Percentiles rank a stretch among this genome's conserved stretches.
Evolutionary conservation across 2,329 filamentous ascomycete species (phyloP).

Genomic region (Verticillium dahliae): DNA sequence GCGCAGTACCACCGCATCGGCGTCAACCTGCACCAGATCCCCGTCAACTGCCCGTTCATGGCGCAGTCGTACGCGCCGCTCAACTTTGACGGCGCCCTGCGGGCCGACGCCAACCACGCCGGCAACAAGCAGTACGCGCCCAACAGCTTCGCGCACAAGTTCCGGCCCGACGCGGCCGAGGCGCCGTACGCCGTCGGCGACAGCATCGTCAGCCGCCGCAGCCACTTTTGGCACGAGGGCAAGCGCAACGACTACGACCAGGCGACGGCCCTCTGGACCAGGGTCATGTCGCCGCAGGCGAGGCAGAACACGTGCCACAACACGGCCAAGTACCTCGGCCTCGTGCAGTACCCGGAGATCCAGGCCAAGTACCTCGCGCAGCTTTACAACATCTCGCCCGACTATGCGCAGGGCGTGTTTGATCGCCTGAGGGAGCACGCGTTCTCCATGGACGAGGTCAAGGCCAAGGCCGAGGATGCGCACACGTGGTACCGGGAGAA

Average conservation of each 20-base stretch:
- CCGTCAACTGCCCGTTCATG: conserved; percentile 32
- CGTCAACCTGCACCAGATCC: conserved; percentile 44
- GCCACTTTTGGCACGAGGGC: conserved; percentile 48
- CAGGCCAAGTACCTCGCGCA: conserved; percentile 46
- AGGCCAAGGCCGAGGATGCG: conserved; percentile 34
- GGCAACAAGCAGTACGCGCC: conserved; percentile 44
- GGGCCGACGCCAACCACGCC: conserved; percentile 36
- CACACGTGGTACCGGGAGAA: conserved; percentile 37
- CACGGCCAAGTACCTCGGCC: conserved; percentile 36
- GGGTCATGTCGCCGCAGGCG: conserved; percentile 36
- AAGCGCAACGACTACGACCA: conserved; percentile 46
- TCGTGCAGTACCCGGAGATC: conserved; percentile 35
- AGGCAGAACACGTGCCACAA: conserved; percentile 40
- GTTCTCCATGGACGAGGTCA: conserved; percentile 38
- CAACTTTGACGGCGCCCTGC: conserved; percentile 42
- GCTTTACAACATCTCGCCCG: conserved; percentile 39
- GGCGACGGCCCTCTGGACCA: conserved; percentile 37
- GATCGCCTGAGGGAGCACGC: conserved; percentile 32
- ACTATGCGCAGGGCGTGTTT: conserved; percentile 40
- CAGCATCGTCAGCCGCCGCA: conserved; percentile 42
- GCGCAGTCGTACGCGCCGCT: conserved; percentile 34
- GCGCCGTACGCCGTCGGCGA: conserved; percentile 41
- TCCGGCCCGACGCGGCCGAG: conserved; percentile 43
- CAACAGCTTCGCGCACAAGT: conserved; percentile 44
- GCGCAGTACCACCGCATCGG: conserved; percentile 46